phyloP scores from a whole-genome alignment of 768 basidiomycete species.

The Piloderma croceum region DNA sequence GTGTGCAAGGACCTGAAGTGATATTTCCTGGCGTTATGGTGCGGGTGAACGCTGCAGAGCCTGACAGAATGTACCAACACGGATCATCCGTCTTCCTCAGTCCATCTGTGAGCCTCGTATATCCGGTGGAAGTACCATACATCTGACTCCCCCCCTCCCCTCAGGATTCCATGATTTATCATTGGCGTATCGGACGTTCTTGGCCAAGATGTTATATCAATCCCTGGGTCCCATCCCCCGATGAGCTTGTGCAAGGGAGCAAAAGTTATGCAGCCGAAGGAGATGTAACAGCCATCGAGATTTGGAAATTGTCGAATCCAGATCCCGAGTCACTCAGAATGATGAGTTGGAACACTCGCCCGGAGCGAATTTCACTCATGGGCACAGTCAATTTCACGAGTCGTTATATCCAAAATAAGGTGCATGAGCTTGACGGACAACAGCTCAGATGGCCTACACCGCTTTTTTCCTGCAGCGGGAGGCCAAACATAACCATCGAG shows the following conservation, averaged over 20 bases:
- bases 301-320: constrained; percentile 16
- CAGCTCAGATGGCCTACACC: constrained; percentile 8
- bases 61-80: constrained; percentile 3
- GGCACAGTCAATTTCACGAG: constrained; percentile 13
- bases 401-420: constrained; percentile 5
- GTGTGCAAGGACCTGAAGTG: constrained; percentile 9
- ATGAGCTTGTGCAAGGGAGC: constrained; percentile 7
- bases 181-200: constrained; percentile 12
- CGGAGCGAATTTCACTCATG: constrained; percentile 12
- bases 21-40: constrained; percentile 8
- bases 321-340: neutral
- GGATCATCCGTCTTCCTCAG: constrained; percentile 11
- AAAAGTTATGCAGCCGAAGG: constrained; percentile 13
- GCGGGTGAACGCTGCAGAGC: too few relatives aligned
- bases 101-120: constrained; percentile 2
- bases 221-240: constrained; percentile 9
- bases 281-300: too few relatives aligned
- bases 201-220: constrained; percentile 15
- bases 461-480: constrained; percentile 8
- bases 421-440: constrained; percentile 6
- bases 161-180: constrained; percentile 21
- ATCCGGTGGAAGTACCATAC: too few relatives aligned
- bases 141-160: neutral
- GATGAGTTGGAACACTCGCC: constrained; percentile 16
- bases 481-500: constrained; percentile 10